Evolutionary conservation across 345 rosid genomes (phyloP).

Genomic region (Salix udensis): DNA sequence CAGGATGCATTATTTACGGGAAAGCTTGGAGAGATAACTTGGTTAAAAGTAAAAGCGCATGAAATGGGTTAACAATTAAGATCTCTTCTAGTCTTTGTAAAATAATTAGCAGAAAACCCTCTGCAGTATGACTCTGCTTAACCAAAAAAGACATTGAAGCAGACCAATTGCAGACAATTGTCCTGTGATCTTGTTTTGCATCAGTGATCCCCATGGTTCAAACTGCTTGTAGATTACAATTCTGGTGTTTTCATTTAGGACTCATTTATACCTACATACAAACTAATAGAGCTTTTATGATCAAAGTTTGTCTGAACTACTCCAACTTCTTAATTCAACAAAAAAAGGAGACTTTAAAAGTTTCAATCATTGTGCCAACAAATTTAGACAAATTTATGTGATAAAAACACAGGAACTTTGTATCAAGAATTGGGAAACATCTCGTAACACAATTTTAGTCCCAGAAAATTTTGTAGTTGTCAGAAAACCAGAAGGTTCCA

Average conservation of each 20-base stretch:
- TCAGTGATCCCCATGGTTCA: background rate
- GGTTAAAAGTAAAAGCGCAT: background rate
- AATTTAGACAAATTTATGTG: background rate
- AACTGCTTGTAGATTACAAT: background rate
- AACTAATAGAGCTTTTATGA: background rate
- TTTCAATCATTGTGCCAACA: background rate
- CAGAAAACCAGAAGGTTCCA: conserved; percentile 1
- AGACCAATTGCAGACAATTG: background rate
- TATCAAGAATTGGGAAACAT: background rate
- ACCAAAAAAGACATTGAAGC: background rate
- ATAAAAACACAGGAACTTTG: background rate
- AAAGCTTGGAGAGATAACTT: background rate
- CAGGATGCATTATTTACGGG: background rate
- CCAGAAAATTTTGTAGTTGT: background rate
- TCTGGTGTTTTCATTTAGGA: background rate
- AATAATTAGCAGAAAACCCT: background rate
- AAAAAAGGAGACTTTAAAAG: background rate
- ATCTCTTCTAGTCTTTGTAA: background rate
- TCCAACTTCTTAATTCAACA: background rate
- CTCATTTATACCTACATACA: background rate
- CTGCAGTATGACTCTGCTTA: background rate
- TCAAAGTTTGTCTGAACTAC: background rate
- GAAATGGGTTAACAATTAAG: background rate
- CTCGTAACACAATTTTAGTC: background rate
- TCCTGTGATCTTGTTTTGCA: background rate